Evolutionary conservation across 2,329 filamentous ascomycete species (phyloP), one percentile per base, ranked within the genome.

Genomic region (Magnaporthiopsis rhizophila): DNA sequence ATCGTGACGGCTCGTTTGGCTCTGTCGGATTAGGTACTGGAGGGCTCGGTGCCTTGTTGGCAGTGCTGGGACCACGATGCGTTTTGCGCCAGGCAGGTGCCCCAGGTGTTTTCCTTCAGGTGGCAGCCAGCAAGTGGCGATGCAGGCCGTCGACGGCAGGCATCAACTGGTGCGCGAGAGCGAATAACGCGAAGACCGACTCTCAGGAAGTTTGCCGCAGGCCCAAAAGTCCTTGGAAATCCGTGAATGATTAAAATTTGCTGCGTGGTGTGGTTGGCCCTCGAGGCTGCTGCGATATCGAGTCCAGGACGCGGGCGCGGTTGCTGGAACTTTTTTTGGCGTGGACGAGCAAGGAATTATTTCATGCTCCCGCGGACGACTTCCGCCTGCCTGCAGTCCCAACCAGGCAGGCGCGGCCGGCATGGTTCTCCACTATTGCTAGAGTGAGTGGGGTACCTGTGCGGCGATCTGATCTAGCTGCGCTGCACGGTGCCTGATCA

Each of bases 1-100:
- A 94, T 93, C 65, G 75, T 83, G 76, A 69, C 73, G 72, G 71
- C 61, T 57, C 32, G 11, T 30, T 34, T 32, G 18, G 45, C 34
- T 36, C 38, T 53, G n/a, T 50, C 62, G 28, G 34, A 34, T 56
- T 12, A 53, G 30, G 53, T 36, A 30, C 58, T 45, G 26, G 62
- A 62, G 53, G 50, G 53, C 61, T 30, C 59, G 64, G 62, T 30
- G 34, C 30, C 34, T 50, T 36, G 24, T 50, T 26, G 28, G 61
- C 61, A 57, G 61, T 28, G 28, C 57, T 26, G 45, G 45, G 18
- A 6, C 21, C 45, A 21, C 45, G 45, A 53, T 21, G 45, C 61
- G 61, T 45, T 50, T 32, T 62, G 45, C 45, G 45, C 45, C 45
- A 24, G 38, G 7, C 15, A 21, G 15, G 38, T 50, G 15, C 38